Base-by-base conservation (phyloP, 2,329 filamentous ascomycete genomes). In the Alternaria longipes region DNA sequence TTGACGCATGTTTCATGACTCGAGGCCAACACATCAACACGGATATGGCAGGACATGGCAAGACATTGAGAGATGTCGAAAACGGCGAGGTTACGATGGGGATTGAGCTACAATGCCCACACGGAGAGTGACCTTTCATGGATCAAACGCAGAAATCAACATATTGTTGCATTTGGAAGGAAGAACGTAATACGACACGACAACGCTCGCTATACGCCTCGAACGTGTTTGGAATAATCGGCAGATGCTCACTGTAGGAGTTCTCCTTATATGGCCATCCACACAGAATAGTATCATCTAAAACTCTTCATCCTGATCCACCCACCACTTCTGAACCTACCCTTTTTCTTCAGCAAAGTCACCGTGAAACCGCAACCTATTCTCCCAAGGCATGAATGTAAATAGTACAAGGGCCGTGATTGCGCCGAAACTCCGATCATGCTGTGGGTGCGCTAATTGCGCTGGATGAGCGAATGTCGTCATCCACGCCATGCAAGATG, bases 141-240 rank as follows among this genome's bases (percentile, higher is more conserved):
- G 22, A n/a, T 50, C 14, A 24, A 36, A 24, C n/a, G 36, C 46
- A 36, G 32, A 30, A 36, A 36, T 36, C 16, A 26, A 50, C 30
- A 50, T 20, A 24, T 38, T 5, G 32, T 24, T 50, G 46, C 20
- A 36, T 24, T 38, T 26, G 30, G 8, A 24, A 50, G 16, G 28
- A 34, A 50, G 22, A 50, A 20, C 34, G 18, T 34, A 38, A n/a
- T 38, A 36, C 20, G 34, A 22, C 24, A 36, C 46, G 46, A 50
- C 34, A 36, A 50, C 46, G 46, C 46, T 50, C 46, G 46, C 46
- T 50, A 36, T 50, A 36, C 32, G 46, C 46, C 30, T 50, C 20
- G 20, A 50, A 26, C 20, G 20, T 38, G 22, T 50, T 49, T 38
- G 14, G 16, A 50, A 50, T 36, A 50, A 36, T n/a, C 46, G 26